Base-by-base conservation (phyloP, 345 rosid genomes). In the Populus euphratica region DNA sequence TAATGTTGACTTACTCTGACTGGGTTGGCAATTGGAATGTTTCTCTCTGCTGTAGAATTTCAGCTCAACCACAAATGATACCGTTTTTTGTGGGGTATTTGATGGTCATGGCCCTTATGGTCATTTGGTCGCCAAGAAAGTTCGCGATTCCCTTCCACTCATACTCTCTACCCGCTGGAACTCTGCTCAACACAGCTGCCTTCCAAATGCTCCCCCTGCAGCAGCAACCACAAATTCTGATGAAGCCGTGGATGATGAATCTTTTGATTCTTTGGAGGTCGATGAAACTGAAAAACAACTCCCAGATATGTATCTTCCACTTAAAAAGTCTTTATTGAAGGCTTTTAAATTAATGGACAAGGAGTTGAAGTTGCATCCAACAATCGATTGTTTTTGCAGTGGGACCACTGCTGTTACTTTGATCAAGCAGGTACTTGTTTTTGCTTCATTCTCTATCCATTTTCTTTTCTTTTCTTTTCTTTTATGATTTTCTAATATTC, bases 101-200 rank as follows among this genome's bases (percentile, higher is more conserved):
- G 99, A 95, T 81, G 99, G 99, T 64, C 99, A 95, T 35, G 99
- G 99, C 75, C 99, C 98, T 66, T 90, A 81, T 61, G 99, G 99
- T 87, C 99, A 95, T 86, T 88, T 90, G 94, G 99, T 93, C 27
- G 89, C 99, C 11, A 92, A 88, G 90, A 93, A 85, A 88, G 97
- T 93, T 44, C 84, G 98, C 63, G 99, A 93, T 81, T 86, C 97
- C 47, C 92, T 95, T 79, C 97, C 99, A 11, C 78, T 81, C 67
- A 83, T 85, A 11, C 83, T 95, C 66, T 85, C 83, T 78, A 84
- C 85, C 0, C 96, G 87, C 69, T 83, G 96, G 96, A 85, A 89
- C 78, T 70, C 78, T 81, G 72, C 68, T 44, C 78, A 83, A 11
- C 86, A 83, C 80, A 81, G 61, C 77, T 16, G 77, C 72, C 77